phyloP scores from a whole-genome alignment of 2,329 filamentous ascomycete genomes.

The Xylogone sp. region DNA sequence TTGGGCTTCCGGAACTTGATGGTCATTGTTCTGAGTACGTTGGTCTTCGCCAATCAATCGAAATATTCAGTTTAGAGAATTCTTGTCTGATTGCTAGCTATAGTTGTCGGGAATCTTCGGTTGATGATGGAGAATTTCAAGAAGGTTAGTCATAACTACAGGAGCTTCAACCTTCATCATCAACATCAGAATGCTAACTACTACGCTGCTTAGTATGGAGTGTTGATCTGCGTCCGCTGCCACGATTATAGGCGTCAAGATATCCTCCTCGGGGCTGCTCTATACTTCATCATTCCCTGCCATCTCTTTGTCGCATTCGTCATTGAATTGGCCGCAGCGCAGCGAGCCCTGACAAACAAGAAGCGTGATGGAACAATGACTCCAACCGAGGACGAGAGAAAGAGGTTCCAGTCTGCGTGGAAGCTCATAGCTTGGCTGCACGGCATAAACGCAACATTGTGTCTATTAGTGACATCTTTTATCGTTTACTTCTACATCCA shows the following conservation, averaged over 20 bases:
- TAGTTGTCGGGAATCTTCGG: conserved; percentile 88
- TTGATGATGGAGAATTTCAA: conserved; percentile 96
- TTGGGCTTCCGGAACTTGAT: conserved; percentile 93
- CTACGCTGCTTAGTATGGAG: conserved; percentile 62
- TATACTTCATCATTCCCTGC: conserved; percentile 85
- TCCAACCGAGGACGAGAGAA: conserved; percentile 39
- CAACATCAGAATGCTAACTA: conserved; percentile 6
- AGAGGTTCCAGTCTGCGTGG: conserved; percentile 76
- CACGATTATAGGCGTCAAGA: conserved; percentile 84
- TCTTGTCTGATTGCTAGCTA: conserved; percentile 12
- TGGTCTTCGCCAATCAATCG: not conserved
- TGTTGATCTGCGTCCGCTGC: conserved; percentile 86
- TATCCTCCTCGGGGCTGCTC: conserved; percentile 66
- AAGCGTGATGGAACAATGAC: conserved; percentile 29
- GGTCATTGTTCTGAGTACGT: conserved; percentile 81
- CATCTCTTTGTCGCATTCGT: conserved; percentile 88
- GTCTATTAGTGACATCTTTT: conserved; percentile 74
- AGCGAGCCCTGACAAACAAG: conserved; percentile 63
- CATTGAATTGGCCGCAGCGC: conserved; percentile 80
- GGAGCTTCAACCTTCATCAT: not conserved
- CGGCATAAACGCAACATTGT: conserved; percentile 76
- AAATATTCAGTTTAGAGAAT: not conserved
- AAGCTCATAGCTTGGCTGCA: conserved; percentile 75
- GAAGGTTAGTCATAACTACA: conserved; percentile 55
- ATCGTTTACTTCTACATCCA: conserved; percentile 89